Conservation (phyloP, 441 rosid genomes). For the Adansonia grandidieri region DNA sequence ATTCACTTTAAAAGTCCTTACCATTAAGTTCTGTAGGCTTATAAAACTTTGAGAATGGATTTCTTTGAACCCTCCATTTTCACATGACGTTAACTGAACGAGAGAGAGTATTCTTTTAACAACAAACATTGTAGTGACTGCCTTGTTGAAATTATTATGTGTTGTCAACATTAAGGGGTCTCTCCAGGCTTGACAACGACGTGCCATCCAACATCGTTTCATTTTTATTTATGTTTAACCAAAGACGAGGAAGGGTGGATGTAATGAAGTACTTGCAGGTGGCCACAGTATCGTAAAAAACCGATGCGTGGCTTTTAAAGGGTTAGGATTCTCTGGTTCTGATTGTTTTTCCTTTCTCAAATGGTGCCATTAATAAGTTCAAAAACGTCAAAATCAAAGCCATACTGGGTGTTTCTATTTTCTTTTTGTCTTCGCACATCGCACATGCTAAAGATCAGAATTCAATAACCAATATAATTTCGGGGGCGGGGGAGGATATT, state of each 20-base stretch:
- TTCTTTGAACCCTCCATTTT: background rate
- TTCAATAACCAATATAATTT: background rate
- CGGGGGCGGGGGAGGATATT: background rate
- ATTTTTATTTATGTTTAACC: background rate
- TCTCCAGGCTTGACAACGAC: background rate
- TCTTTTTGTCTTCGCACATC: conserved; percentile 20
- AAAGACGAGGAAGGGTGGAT: too few relatives aligned
- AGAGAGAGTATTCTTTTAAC: too few relatives aligned
- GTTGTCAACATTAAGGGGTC: background rate
- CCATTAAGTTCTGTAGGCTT: too few relatives aligned
- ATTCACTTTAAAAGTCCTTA: too few relatives aligned
- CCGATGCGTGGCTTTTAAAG: background rate
- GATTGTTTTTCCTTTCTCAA: background rate
- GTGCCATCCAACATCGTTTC: background rate
- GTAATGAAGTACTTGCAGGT: background rate
- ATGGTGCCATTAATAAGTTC: background rate
- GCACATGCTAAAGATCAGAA: conserved; percentile 36
- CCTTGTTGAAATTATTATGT: background rate
- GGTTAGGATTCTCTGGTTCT: background rate
- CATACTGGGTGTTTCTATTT: conserved; percentile 9
- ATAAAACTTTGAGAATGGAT: background rate
- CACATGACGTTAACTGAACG: too few relatives aligned
- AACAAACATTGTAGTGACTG: background rate
- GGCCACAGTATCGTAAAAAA: background rate
- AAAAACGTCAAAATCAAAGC: conserved; percentile 34